Percentiles rank a stretch among this genome's conserved stretches.
Conservation (phyloP, 129 eudicot genomes). For the Sambucus nigra region DNA sequence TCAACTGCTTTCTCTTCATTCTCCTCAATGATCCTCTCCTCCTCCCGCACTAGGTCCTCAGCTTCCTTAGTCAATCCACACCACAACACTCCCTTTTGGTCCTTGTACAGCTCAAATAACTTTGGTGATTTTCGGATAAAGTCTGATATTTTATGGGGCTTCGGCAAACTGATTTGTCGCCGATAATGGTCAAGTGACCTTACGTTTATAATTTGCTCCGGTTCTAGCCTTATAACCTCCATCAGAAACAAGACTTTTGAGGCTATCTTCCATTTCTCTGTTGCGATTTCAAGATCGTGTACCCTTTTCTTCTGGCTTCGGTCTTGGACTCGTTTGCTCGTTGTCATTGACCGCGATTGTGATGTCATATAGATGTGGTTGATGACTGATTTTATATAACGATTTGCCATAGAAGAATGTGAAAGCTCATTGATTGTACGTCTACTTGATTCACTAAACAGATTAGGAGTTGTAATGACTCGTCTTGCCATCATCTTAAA, state of each 20-base stretch:
- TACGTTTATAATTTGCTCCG: constrained; percentile 52
- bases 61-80: constrained; percentile 64
- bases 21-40: constrained; percentile 40
- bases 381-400: constrained; percentile 3
- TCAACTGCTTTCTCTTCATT: constrained; percentile 54
- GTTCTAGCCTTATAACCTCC: constrained; percentile 58
- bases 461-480: constrained; percentile 17
- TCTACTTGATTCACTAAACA: constrained; percentile 9
- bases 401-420: background rate
- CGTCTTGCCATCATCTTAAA: constrained; percentile 15
- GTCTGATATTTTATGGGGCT: constrained; percentile 73
- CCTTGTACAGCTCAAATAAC: constrained; percentile 71
- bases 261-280: constrained; percentile 64
- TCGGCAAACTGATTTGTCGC: constrained; percentile 65
- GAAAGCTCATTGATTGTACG: background rate
- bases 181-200: constrained; percentile 61
- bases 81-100: constrained; percentile 59
- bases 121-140: constrained; percentile 74
- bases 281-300: constrained; percentile 66
- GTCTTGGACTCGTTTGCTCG: constrained; percentile 78
- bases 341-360: constrained; percentile 49
- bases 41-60: constrained; percentile 67
- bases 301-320: constrained; percentile 80
- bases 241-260: constrained; percentile 56
- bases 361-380: background rate